Percentiles rank a stretch among this genome's conserved stretches.
These are phyloP conservation scores for Dysphania ambrosioides DNA, from an alignment of 148 eudicot genomes.

Conservation along the genomic window DNA sequence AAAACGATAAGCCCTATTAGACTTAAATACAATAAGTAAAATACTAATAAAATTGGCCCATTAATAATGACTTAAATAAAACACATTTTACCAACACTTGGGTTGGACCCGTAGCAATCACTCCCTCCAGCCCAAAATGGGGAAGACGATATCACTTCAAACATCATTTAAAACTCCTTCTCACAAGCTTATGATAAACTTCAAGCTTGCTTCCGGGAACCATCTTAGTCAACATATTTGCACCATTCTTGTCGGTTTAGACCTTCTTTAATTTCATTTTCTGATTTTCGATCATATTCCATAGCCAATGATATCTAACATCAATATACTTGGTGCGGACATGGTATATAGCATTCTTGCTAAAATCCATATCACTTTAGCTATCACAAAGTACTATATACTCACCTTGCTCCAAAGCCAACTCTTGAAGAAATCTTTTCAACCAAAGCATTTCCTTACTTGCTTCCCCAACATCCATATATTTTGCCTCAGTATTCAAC, in stretches of 20 bases:
- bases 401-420: neutral
- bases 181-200: too few species aligned
- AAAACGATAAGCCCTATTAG: too few species aligned
- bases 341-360: neutral
- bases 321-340: neutral
- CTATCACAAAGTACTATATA: neutral
- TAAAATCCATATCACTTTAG: neutral
- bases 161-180: too few species aligned
- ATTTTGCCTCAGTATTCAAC: neutral
- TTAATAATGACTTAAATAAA: too few species aligned
- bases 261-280: neutral
- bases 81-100: too few species aligned
- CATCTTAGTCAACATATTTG: neutral
- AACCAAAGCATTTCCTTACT: conserved; percentile 15
- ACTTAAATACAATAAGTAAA: too few species aligned
- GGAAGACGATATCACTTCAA: too few species aligned
- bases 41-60: too few species aligned
- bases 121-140: too few species aligned
- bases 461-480: neutral
- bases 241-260: neutral
- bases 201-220: too few species aligned
- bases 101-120: too few species aligned
- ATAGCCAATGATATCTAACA: neutral
- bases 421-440: conserved; percentile 1
- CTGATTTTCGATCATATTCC: too few species aligned